Base-by-base conservation (phyloP, 2,329 filamentous ascomycete genomes). In the Fusarium redolens region DNA sequence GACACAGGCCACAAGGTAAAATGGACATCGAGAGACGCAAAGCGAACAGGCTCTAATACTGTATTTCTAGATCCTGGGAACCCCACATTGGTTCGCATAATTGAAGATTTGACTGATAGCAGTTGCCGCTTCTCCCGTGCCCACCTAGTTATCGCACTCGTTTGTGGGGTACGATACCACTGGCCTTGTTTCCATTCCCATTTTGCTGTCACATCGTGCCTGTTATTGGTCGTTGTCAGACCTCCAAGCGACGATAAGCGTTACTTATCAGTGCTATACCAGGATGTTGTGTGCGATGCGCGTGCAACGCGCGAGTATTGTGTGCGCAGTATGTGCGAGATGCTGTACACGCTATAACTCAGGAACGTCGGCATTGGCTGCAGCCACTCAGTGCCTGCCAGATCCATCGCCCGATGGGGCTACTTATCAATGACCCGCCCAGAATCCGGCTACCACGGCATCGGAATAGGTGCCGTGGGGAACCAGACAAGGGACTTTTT, bases 391-490 rank as follows among this genome's bases (percentile, higher is more conserved):
- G 28, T 31, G 45, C 20, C 45, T 48, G 45, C 31, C 28, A 48
- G 30, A 51, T 51, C 47, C 30, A 18, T 50, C 33, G 4, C 47
- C 30, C 30, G 47, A 50, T 51, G 47, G 47, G 30, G 47, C 47
- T 14, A 51, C 47, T 51, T 51, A 59, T 59, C 60, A 48, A 41
- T 8, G 51, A 48, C 60, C 60, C 60, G 60, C 60, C 25, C 33
- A 59, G 25, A 62, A 62, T 62, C 60, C 60, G 60, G 60, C 60
- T 59, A 62, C 60, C 52, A 62, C 60, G 60, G 60, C 60, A 62
- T 58, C 52, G 60, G 52, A 62, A 59, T n/a, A 61, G 12, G 59
- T 62, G 52, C 52, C 52, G 52, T 62, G 31, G 28, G 22, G 52
- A 58, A 18, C 37, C 20, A 43, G 35, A 35, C 28, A 15, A 59